A percentile compares a stretch with the other conserved stretches of the same genome.
Conservation (phyloP, 2,329 filamentous ascomycete species). For the Colletotrichum scovillei region DNA sequence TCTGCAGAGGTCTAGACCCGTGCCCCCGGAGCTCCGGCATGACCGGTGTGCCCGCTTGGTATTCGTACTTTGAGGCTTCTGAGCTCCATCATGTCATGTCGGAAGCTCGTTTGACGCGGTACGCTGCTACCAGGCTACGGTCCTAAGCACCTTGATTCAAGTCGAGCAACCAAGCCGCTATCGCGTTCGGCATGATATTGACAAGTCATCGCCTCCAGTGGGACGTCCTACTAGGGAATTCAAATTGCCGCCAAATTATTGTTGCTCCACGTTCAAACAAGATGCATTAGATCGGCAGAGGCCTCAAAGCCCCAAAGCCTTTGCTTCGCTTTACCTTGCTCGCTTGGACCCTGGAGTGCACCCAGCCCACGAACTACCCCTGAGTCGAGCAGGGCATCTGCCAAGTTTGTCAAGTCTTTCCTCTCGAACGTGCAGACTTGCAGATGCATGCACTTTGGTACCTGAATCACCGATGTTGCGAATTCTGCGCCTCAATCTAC, state of each 20-base stretch:
- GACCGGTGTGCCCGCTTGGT: background rate
- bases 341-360: slow-evolving; percentile 5
- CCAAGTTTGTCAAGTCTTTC: slow-evolving; percentile 11
- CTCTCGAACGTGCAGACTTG: slow-evolving; percentile 3
- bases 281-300: background rate
- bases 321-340: background rate
- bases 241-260: background rate
- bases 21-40: slow-evolving; percentile 17
- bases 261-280: background rate
- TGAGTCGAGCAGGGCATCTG: slow-evolving; percentile 5
- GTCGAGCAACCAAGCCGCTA: background rate
- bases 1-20: slow-evolving; percentile 1
- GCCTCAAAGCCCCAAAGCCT: background rate
- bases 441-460: slow-evolving; percentile 11
- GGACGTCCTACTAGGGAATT: background rate
- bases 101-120: slow-evolving; percentile 3
- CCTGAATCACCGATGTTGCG: slow-evolving; percentile 11
- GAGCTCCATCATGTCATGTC: background rate
- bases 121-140: background rate
- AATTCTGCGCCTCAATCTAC: background rate
- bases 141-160: background rate
- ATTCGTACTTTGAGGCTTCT: background rate
- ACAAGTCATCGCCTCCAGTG: background rate
- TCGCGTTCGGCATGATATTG: background rate
- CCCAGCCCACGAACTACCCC: background rate